phyloP scores from a whole-genome alignment of 352 stramenopile genomes.

The Plasmopara viticola region DNA sequence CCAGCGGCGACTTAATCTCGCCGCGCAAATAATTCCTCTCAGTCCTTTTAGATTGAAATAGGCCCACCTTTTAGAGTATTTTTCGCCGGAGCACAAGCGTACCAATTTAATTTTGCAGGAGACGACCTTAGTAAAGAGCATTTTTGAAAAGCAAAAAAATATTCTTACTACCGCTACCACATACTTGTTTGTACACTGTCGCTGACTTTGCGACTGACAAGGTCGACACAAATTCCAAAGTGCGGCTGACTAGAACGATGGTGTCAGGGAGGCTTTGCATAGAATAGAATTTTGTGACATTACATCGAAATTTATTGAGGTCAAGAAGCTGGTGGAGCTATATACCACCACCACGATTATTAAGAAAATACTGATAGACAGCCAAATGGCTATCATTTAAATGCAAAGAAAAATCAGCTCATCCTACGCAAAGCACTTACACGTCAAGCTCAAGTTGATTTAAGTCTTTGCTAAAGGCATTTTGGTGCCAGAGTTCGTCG shows the following conservation, averaged over 20 bases:
- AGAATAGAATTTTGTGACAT: not conserved
- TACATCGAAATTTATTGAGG: not conserved
- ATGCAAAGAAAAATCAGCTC: not conserved
- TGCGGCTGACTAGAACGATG: not conserved
- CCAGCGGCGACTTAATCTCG: no score
- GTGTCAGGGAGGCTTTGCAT: not conserved
- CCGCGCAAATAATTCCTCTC: no score
- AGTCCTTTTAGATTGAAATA: no score
- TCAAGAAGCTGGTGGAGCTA: not conserved
- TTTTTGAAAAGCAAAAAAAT: no score
- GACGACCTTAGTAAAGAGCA: no score
- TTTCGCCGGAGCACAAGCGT: no score
- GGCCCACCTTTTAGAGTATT: no score
- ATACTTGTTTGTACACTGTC: not conserved
- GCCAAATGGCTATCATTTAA: not conserved
- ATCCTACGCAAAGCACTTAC: not conserved
- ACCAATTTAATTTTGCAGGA: no score
- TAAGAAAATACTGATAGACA: slow-evolving; percentile 1
- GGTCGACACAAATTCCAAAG: not conserved
- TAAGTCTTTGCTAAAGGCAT: not conserved
- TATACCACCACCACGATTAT: not conserved
- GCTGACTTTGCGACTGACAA: slow-evolving; percentile 1
- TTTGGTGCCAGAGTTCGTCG: not conserved
- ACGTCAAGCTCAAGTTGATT: not conserved
- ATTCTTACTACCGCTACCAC: no score